phyloP scores from a whole-genome alignment of 495 filamentous ascomycete species.

The Hamigera avellanea region DNA sequence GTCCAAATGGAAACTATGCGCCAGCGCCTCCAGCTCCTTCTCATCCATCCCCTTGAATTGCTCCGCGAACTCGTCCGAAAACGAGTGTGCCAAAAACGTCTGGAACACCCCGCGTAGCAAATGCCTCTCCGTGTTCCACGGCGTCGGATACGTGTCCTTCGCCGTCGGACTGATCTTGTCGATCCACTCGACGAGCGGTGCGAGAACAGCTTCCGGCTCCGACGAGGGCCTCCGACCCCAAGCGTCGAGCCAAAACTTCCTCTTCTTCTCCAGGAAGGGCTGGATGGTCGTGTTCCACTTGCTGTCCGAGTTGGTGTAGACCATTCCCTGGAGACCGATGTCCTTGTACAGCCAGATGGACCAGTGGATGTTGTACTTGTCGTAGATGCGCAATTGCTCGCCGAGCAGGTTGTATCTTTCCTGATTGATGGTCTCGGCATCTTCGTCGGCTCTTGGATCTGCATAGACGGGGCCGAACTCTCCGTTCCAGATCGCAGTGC shows the following conservation, averaged over 20 bases:
- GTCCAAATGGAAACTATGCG: slow-evolving; percentile 44
- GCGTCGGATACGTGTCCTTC: slow-evolving; percentile 39
- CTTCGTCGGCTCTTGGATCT: slow-evolving; percentile 16
- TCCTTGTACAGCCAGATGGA: slow-evolving; percentile 59
- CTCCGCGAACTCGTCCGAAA: slow-evolving; percentile 46
- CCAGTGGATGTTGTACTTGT: slow-evolving; percentile 44
- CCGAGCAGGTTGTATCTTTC: slow-evolving; percentile 41
- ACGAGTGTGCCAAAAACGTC: slow-evolving; percentile 38
- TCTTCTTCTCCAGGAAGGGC: slow-evolving; percentile 46
- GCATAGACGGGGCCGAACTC: slow-evolving; percentile 57
- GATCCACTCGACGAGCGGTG: slow-evolving; percentile 31
- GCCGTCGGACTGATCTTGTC: slow-evolving; percentile 24
- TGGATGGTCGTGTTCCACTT: slow-evolving; percentile 38
- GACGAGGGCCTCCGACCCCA: slow-evolving; percentile 37
- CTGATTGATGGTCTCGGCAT: slow-evolving; percentile 35
- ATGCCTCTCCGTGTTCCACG: slow-evolving; percentile 47
- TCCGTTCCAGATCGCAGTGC: slow-evolving; percentile 52
- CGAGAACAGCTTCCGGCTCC: slow-evolving; percentile 24
- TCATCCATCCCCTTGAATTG: slow-evolving; percentile 42
- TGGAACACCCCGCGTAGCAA: slow-evolving; percentile 39
- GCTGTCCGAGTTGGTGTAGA: slow-evolving; percentile 34
- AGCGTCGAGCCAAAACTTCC: slow-evolving; percentile 36
- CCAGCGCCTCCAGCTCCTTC: slow-evolving; percentile 44
- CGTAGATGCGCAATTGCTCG: slow-evolving; percentile 46
- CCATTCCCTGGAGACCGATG: slow-evolving; percentile 53